Evolutionary conservation across 352 stramenopile species (phyloP), one percentile per base, ranked within the genome.

Genomic region (Phytophthora hibernalis): DNA sequence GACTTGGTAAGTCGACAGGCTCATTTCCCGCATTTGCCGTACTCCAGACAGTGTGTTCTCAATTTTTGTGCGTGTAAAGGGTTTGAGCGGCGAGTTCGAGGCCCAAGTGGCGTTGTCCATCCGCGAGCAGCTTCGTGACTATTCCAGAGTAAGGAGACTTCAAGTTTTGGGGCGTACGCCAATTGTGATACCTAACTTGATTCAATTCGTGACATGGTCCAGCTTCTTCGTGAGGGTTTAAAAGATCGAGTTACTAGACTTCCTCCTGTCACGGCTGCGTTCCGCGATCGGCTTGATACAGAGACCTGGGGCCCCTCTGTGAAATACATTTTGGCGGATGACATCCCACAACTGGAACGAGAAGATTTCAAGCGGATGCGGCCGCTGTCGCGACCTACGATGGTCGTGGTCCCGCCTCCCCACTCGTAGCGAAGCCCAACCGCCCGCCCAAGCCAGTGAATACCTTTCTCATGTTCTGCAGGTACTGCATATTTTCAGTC

Each of bases 391-490:
- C 80, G 88, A 28, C 79, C 63, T 50, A 90, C 67, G 20, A 63
- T 83, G 1, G 61, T 83, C 0, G 62, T 70, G 55, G 38, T 68
- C 22, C 61, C 76, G 2, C 61, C 70, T 1, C 57, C 70, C 57
- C 58, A 18, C 62, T 70, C 7, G 49, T 61, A 35, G 35, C 57
- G 10, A 90, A 84, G 63, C 77, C 83, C 10, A 93, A 93, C 42
- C 82, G 83, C 2, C 85, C 85, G 21, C 86, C 86, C 5, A 94
- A 94, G 68, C 86, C 86, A 28, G 86, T 94, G 20, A 94, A 94
- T 57, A 92, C 86, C 24, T 94, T 94, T 49, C 72, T 94, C 30
- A 92, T 94, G 82, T 94, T 94, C 61, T 94, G 86, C 47, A 75
- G 83, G 66, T 79, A 57, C 21, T 18, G 10, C 7, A 20, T 26